These are phyloP conservation scores for Leccinum ochraceum DNA, from an alignment of 768 basidiomycete genomes.

Conservation along the genomic window DNA sequence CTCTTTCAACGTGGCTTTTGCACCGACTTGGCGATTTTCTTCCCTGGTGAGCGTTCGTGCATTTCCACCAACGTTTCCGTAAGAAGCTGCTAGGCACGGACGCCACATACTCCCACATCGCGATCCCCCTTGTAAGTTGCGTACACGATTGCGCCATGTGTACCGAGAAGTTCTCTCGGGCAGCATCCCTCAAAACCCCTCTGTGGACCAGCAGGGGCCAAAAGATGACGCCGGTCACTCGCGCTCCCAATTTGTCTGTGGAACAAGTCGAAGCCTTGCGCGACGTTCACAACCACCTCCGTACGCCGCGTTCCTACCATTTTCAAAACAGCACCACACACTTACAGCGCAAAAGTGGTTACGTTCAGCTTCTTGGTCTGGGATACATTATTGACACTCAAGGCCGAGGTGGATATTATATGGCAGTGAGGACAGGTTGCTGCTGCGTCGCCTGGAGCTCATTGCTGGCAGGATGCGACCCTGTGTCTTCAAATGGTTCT, in stretches of 20 bases:
- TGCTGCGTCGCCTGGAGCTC: not conserved
- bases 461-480: slow-evolving; percentile 12
- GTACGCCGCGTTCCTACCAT: not conserved
- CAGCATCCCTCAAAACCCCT: too few species aligned
- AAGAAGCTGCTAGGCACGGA: not conserved
- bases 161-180: not conserved
- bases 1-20: not conserved
- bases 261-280: slow-evolving; percentile 9
- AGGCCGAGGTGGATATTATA: slow-evolving; percentile 28
- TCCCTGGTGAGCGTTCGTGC: not conserved
- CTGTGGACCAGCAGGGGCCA: not conserved
- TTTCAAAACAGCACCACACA: not conserved
- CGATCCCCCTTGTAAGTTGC: not conserved
- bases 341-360: slow-evolving; percentile 21
- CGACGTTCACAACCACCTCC: slow-evolving; percentile 8
- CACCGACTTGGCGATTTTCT: not conserved
- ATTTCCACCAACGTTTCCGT: not conserved
- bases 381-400: slow-evolving; percentile 30
- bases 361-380: slow-evolving; percentile 28
- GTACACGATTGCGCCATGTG: not conserved
- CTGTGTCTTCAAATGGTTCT: slow-evolving; percentile 13
- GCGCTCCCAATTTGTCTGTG: not conserved
- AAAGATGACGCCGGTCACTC: slow-evolving; percentile 5
- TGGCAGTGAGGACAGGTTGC: slow-evolving; percentile 29
- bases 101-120: not conserved